Evolutionary conservation across 768 basidiomycete genomes (phyloP), one percentile per base, ranked within the genome.

Genomic region (Gymnopilus junonius): DNA sequence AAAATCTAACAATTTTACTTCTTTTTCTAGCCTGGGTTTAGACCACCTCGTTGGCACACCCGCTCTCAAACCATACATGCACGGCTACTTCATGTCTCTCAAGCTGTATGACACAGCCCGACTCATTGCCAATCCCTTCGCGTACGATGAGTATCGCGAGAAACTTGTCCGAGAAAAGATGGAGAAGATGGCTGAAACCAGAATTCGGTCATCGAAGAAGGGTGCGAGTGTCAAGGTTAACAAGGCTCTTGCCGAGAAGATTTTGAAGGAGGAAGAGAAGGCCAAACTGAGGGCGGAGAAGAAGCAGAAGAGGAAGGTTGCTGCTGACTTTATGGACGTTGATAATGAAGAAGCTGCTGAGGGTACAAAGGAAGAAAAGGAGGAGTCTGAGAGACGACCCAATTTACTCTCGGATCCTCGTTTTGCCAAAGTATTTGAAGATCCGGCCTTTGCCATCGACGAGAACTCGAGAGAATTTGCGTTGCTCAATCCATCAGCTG

Each of bases 61-160:
- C 21, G 88, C 92, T 17, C 92, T 99, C 82, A 97, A 97, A 76
- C 97, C 97, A 4, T 99, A 99, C 78, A 98, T 99, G 97, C 97
- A 99, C 76, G 97, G 97, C 43, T 99, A 96, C 86, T 99, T 99
- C 81, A 77, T 98, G 65, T 93, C 95, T 4, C 88, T 99, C 77
- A 94, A 95, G 70, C 86, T 99, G 5, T 99, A 99, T 80, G 94
- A 96, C 69, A 91, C 96, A 55, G 97, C 97, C 1, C 90, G 96
- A 32, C 85, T 97, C 66, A 95, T 99, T 67, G 91, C 95, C 60
- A 98, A 99, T 79, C 97, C 97, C 2, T 96, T 94, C 73, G 94
- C 91, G 10, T 98, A 99, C 74, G 89, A 89, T 40, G 97, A 99
- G 71, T 90, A 98, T 75, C 91, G 95, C 65, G 95, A 97, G 75